These are phyloP conservation scores for Boletales sp. DNA, from an alignment of 768 basidiomycete species.

Conservation along the genomic window DNA sequence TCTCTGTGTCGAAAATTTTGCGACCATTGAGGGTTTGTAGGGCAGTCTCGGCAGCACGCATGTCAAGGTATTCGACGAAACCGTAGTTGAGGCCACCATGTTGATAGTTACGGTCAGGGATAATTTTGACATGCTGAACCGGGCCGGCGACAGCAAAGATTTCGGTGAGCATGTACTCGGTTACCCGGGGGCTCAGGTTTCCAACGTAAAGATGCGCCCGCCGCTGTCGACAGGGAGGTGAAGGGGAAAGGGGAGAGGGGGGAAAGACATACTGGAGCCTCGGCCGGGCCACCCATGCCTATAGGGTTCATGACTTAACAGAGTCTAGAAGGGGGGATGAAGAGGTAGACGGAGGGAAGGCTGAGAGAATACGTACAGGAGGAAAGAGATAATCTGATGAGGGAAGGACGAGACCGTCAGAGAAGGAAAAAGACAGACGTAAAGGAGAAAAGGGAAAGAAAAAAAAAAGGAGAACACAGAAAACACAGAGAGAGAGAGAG, in stretches of 20 bases:
- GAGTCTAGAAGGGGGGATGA: constrained; percentile 18
- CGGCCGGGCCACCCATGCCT: constrained; percentile 64
- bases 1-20: constrained; percentile 99
- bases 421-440: constrained; percentile 35
- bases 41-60: constrained; percentile 99
- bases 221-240: constrained; percentile 44
- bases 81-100: constrained; percentile 99
- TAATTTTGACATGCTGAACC: constrained; percentile 99
- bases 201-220: constrained; percentile 99
- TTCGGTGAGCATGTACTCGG: constrained; percentile 98
- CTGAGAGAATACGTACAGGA: constrained; percentile 25
- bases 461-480: constrained; percentile 30
- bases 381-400: constrained; percentile 40
- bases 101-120: constrained; percentile 98
- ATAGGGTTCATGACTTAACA: constrained; percentile 72
- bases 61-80: constrained; percentile 98
- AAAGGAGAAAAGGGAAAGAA: constrained; percentile 32
- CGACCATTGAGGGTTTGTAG: constrained; percentile 97
- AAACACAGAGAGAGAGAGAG: constrained; percentile 18
- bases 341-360: neutral
- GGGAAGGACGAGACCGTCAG: constrained; percentile 33
- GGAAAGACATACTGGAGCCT: constrained; percentile 64
- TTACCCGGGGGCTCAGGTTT: constrained; percentile 95
- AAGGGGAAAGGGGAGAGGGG: neutral
- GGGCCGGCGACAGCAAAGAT: constrained; percentile 96